Base-by-base conservation (phyloP, 345 rosid species). In the Acer negundo region DNA sequence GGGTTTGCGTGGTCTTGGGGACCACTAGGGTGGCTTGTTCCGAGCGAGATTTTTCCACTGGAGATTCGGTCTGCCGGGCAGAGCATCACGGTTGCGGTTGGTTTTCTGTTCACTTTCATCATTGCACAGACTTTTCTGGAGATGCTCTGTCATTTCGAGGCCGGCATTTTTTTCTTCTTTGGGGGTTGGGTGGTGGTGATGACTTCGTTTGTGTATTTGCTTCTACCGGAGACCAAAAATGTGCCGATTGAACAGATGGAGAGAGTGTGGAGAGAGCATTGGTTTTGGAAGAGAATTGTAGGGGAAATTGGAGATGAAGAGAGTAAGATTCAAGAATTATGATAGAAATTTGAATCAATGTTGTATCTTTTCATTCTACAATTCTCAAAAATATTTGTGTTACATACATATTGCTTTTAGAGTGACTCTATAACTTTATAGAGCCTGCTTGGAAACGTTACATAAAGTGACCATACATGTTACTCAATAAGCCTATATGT, bases 1-100 rank as follows among this genome's bases (percentile, higher is more conserved):
- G 89, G 84, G 17, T 88, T 86, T 68, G 86, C 80, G 15, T 83
- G 84, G 88, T 88, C 91, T 1, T 84, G 91, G 91, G 91, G 91
- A 6, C 89, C 87, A 20, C 62, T 86, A 40, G 91, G 89, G 11
- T 88, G 89, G 89, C 70, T 88, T 1, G 84, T 88, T 40, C 87
- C 91, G 0, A 86, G 89, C 55, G 89, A 88, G 85, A 81, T 88
- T 58, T 88, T 77, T 23, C 86, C 83, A 0, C 0, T 88, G 42
- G 89, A 88, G 81, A 83, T 84, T 28, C 70, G 91, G 56, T 86
- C 89, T 1, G 86, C 82, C 0, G 89, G 85, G 63, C 88, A 84
- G 71, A 79, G 89, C 26, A 81, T 88, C 17, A 84, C 80, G 0
- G 91, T 88, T 23, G 84, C 83, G 6, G 89, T 84, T 77, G 81